Conservation (phyloP, 2,329 filamentous ascomycete species). For the Rugonectria rugulosa region DNA sequence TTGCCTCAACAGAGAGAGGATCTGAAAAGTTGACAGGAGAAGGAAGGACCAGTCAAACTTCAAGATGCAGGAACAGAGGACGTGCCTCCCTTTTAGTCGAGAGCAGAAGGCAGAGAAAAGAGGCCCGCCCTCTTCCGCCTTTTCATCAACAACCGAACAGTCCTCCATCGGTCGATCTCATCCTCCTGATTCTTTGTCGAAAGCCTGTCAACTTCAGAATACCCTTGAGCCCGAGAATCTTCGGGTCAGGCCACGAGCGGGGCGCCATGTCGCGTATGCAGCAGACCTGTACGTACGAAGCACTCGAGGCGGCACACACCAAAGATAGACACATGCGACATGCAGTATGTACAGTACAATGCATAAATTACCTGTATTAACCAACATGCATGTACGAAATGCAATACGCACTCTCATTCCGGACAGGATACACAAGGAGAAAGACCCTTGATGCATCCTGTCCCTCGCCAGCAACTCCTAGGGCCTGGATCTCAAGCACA, state of each 20-base stretch:
- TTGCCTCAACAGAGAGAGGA: background rate
- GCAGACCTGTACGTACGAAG: background rate
- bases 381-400: no score
- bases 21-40: background rate
- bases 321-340: no score
- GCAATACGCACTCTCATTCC: no score
- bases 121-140: background rate
- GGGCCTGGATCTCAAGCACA: background rate
- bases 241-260: conserved; percentile 37
- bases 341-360: no score
- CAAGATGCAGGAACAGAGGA: background rate
- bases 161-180: conserved; percentile 28
- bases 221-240: conserved; percentile 31
- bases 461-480: no score
- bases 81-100: conserved; percentile 1
- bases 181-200: conserved; percentile 15
- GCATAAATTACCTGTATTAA: no score
- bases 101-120: background rate
- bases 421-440: no score
- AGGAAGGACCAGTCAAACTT: background rate
- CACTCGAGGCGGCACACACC: background rate
- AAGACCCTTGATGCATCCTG: no score
- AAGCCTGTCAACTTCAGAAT: conserved; percentile 10
- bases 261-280: conserved; percentile 24
- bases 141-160: background rate